Evolutionary conservation across 2,329 filamentous ascomycete species (phyloP), one percentile per base, ranked within the genome.

Genomic region (Beauveria sp.): DNA sequence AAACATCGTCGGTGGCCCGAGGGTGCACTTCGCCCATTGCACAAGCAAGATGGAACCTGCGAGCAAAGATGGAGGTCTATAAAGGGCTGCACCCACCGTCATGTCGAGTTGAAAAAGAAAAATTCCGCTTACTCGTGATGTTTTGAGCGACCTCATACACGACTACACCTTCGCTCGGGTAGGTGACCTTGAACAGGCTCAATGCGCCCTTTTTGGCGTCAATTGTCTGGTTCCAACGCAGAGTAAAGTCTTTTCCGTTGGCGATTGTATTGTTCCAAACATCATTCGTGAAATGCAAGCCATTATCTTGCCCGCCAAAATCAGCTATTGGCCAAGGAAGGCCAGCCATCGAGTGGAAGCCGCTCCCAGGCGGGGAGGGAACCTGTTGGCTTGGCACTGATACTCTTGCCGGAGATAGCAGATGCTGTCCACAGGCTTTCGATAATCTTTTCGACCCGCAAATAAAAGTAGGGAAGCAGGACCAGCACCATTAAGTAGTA

Each of bases 191-290:
- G 65, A 71, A 72, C 6, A 73, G 63, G 3, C 67, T 68, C 52
- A 73, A 66, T n/a, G 67, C 55, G 28, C 65, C 65, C 24, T 61
- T 60, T 4, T 55, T 55, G 20, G 62, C 63, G 20, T 63, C 63
- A 14, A 72, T 53, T 3, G 67, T 68, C 51, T 69, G 64, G 63
- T 73, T 72, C 71, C 71, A 73, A 30, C 61, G 59, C 48, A 73
- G 62, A 3, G 63, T 68, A 58, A 71, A 70, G 2, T 62, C 61
- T 34, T 67, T 62, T n/a, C 67, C 70, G 51, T 72, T 72, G 30
- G 68, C 66, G 12, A 73, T 72, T 61, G 67, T 73, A 18, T 69
- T 68, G 65, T 73, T 73, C 70, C 71, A 73, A 20, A 69, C 66
- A 37, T 70, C 66, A 59, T 73, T 73, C 24, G 69, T 63, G 56